These are phyloP conservation scores for Chalaropsis ovoidea DNA, from an alignment of 2,329 filamentous ascomycete genomes.

Conservation along the genomic window DNA sequence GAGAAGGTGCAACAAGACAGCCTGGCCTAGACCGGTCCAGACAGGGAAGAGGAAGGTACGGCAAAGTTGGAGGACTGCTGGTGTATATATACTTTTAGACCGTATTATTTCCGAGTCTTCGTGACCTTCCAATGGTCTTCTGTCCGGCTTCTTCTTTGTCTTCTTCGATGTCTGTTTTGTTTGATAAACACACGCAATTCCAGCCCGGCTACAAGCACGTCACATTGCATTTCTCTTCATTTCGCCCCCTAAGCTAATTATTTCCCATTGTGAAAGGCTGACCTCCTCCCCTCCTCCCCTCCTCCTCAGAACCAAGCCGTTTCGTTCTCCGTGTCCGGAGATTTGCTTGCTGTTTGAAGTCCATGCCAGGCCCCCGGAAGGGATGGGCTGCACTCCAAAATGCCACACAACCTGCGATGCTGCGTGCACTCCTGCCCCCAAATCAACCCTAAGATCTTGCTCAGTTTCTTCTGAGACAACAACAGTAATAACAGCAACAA, in stretches of 20 bases:
- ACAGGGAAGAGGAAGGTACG: not conserved
- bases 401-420: no score
- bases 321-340: not conserved
- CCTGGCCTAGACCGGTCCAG: conserved; percentile 3
- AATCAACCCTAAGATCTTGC: not conserved
- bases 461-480: not conserved
- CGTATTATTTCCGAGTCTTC: not conserved
- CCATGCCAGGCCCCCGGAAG: not conserved
- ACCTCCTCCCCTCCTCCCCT: not conserved
- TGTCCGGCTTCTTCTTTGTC: not conserved
- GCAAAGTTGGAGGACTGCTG: not conserved
- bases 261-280: not conserved
- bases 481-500: not conserved
- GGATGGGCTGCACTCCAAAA: not conserved
- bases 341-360: conserved; percentile 3
- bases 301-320: not conserved
- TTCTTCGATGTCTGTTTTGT: not conserved
- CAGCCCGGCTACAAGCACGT: not conserved
- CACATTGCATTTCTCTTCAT: not conserved
- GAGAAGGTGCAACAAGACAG: not conserved
- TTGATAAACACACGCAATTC: not conserved
- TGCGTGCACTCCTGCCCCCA: not conserved
- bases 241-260: not conserved
- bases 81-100: not conserved
- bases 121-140: no score